Conservation (phyloP, 2,329 filamentous ascomycete genomes). For the Sphaerulina populicola region DNA sequence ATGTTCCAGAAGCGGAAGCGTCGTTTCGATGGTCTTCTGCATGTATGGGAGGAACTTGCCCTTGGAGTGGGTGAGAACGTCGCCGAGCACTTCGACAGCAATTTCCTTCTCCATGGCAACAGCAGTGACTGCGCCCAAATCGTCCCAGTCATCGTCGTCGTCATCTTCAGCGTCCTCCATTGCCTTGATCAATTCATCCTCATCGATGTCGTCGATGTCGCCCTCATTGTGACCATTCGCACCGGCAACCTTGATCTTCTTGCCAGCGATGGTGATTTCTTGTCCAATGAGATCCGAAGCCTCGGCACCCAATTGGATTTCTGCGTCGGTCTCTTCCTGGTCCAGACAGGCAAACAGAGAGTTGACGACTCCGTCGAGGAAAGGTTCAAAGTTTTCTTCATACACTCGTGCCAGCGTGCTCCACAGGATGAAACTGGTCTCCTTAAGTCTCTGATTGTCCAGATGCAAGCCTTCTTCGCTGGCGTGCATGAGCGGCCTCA, state of each 20-base stretch:
- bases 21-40: conserved; percentile 74
- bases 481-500: conserved; percentile 79
- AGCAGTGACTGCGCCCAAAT: conserved; percentile 74
- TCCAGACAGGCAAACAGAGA: conserved; percentile 78
- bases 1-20: conserved; percentile 76
- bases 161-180: conserved; percentile 47
- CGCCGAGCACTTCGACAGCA: conserved; percentile 86
- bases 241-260: conserved; percentile 73
- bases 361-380: conserved; percentile 68
- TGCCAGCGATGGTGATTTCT: conserved; percentile 69
- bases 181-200: conserved; percentile 43
- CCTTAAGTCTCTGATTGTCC: conserved; percentile 80
- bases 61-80: conserved; percentile 81
- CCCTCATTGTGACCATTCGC: conserved; percentile 41
- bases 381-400: conserved; percentile 70
- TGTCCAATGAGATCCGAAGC: conserved; percentile 65
- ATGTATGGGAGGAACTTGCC: conserved; percentile 74
- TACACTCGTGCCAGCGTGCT: conserved; percentile 91
- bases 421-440: conserved; percentile 97
- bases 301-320: conserved; percentile 65
- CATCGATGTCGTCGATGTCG: conserved; percentile 47
- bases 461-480: conserved; percentile 85
- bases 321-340: conserved; percentile 76
- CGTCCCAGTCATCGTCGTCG: conserved; percentile 73
- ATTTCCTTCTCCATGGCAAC: conserved; percentile 96